Conservation (phyloP, 106 monocot species). For the Posidonia australis region DNA sequence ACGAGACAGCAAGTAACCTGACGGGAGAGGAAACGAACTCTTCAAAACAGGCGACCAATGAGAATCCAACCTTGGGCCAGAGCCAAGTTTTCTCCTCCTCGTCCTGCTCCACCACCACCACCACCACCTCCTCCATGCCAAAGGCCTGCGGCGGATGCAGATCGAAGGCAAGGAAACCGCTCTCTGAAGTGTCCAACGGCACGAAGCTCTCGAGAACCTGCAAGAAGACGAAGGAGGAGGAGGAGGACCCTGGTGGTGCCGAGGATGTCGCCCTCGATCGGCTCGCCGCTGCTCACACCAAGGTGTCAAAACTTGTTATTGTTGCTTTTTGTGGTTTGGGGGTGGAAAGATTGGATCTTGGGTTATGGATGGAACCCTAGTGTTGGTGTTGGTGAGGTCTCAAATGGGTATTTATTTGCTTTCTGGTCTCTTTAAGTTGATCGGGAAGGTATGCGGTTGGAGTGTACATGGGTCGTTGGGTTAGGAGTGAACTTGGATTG, state of each 20-base stretch:
- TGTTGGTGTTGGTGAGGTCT: not conserved
- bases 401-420: not conserved
- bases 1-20: no score
- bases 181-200: conserved; percentile 3
- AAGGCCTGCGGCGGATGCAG: not conserved
- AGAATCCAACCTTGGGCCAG: no score
- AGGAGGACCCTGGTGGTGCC: not conserved
- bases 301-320: not conserved
- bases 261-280: not conserved
- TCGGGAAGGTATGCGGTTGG: not conserved
- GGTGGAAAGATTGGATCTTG: not conserved
- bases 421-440: no score
- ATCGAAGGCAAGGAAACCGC: conserved; percentile 5
- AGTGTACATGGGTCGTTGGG: no score
- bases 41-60: no score
- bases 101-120: no score
- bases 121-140: not conserved
- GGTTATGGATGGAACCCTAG: no score
- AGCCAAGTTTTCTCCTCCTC: no score
- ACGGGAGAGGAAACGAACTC: no score
- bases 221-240: not conserved
- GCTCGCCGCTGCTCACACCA: not conserved
- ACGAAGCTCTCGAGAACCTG: not conserved
- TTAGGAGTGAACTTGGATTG: no score
- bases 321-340: not conserved